Evolutionary conservation across 495 filamentous ascomycete genomes (phyloP).

Genomic region (Cercophora samala): DNA sequence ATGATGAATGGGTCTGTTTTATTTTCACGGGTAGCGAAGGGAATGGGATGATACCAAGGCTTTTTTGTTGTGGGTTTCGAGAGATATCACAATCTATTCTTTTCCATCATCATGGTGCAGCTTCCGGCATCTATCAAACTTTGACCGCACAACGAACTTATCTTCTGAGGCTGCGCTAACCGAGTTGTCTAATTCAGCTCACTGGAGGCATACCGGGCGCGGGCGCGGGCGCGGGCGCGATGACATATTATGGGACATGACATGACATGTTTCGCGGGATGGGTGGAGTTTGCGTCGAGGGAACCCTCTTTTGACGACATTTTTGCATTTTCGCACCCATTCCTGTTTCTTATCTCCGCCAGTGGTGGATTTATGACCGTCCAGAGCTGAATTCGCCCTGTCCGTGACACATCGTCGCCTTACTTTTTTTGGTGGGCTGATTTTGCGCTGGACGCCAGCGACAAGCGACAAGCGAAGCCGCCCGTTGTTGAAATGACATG

Average conservation of each 20-base stretch:
- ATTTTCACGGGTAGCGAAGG: not conserved
- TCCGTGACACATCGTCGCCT: not conserved
- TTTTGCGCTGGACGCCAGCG: not conserved
- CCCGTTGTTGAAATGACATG: not conserved
- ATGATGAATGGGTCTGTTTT: constrained; percentile 1
- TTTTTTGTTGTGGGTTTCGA: not conserved
- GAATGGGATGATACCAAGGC: constrained; percentile 13
- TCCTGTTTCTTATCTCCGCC: not conserved
- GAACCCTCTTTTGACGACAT: not conserved
- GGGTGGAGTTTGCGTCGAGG: not conserved
- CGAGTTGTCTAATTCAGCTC: not conserved
- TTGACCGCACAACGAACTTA: not conserved
- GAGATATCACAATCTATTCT: not conserved
- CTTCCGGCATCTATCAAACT: not conserved
- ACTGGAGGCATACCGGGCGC: too few species aligned
- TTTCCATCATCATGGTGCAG: not conserved
- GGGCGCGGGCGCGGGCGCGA: too few species aligned
- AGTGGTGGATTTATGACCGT: not conserved
- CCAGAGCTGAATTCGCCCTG: not conserved
- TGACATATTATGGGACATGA: not conserved
- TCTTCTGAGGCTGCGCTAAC: not conserved
- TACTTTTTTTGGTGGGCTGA: not conserved
- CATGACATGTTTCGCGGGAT: not conserved
- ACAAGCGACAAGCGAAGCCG: not conserved
- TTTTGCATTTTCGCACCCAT: not conserved